Conservation (phyloP, 2,329 filamentous ascomycete genomes). For the Emericellopsis cladophorae region DNA sequence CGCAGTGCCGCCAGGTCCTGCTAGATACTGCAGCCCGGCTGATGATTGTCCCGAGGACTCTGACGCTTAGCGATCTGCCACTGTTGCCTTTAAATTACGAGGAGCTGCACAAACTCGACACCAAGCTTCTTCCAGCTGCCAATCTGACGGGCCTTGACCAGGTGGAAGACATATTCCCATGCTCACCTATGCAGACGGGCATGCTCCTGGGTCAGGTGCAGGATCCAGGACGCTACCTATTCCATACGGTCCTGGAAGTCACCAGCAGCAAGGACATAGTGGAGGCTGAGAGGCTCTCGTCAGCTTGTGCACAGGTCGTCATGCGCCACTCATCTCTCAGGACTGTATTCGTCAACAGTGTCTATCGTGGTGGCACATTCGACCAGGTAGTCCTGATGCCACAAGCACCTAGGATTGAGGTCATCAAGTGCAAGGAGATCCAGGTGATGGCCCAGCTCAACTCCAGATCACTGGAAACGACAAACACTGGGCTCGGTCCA, state of each 20-base stretch:
- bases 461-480: conserved; percentile 5
- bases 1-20: conserved; percentile 4
- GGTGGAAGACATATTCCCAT: conserved; percentile 22
- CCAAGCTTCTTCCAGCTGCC: conserved; percentile 7
- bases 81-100: conserved; percentile 16
- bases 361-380: conserved; percentile 8
- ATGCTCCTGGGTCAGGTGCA: conserved; percentile 19
- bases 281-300: conserved; percentile 2
- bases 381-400: conserved; percentile 16
- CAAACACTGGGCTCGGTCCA: conserved; percentile 5
- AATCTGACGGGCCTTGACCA: conserved; percentile 5
- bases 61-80: conserved; percentile 19
- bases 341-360: conserved; percentile 18
- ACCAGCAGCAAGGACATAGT: neutral
- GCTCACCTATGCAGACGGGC: conserved; percentile 22
- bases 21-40: conserved; percentile 3
- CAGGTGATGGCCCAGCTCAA: conserved; percentile 11
- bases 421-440: conserved; percentile 9
- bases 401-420: conserved; percentile 1
- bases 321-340: conserved; percentile 15
- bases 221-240: conserved; percentile 6
- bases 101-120: conserved; percentile 11
- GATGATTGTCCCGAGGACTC: conserved; percentile 3
- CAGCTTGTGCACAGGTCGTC: conserved; percentile 9
- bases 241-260: conserved; percentile 8